A percentile compares a stretch with the other conserved stretches of the same genome.
Evolutionary conservation across 2,329 filamentous ascomycete species (phyloP).

Genomic region (Neopestalotiopsis rosae): DNA sequence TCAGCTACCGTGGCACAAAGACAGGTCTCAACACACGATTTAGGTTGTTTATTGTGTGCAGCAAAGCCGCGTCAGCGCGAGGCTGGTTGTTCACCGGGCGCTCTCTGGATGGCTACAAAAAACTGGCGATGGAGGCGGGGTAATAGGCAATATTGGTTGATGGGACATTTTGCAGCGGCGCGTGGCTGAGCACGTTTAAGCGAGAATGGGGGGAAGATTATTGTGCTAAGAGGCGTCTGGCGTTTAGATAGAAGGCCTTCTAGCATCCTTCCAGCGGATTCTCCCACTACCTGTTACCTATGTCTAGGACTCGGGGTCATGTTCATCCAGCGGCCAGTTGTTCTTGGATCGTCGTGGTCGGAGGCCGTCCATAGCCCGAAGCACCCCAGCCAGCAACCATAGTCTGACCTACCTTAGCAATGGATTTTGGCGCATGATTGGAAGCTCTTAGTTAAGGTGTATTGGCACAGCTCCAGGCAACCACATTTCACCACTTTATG

Average conservation of each 20-base stretch:
- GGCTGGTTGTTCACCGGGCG: background rate
- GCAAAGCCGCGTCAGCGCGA: constrained; percentile 12
- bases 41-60: background rate
- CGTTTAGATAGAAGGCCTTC: background rate
- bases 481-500: constrained; percentile 4
- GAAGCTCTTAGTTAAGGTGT: background rate
- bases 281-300: background rate
- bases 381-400: background rate
- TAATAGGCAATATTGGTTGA: background rate
- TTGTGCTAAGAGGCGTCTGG: background rate
- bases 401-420: background rate
- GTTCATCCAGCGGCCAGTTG: background rate
- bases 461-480: background rate
- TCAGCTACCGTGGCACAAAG: background rate
- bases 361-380: background rate
- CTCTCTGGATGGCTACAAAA: background rate
- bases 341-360: background rate
- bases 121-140: background rate
- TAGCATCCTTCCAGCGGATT: background rate
- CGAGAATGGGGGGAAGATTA: background rate
- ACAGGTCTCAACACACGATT: background rate
- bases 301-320: background rate
- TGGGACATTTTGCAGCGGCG: background rate
- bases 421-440: constrained; percentile 3
- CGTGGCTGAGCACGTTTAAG: constrained; percentile 6